Percentiles rank a stretch among this genome's conserved stretches.
Conservation (phyloP, 2,329 filamentous ascomycete species). For the Camillea tinctor region DNA sequence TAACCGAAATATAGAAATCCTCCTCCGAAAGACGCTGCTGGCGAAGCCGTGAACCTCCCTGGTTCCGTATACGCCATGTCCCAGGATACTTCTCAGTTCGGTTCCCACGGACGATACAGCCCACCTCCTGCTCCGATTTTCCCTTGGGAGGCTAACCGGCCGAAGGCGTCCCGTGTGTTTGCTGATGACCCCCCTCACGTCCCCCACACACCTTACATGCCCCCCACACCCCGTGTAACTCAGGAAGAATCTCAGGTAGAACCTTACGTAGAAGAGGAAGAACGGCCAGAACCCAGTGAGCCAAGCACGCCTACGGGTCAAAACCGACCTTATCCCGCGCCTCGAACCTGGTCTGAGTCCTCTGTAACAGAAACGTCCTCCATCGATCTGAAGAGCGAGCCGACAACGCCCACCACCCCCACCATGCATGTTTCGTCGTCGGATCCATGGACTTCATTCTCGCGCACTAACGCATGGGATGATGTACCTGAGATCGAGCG, state of each 20-base stretch:
- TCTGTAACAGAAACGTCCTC: slow-evolving; percentile 38
- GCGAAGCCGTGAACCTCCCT: slow-evolving; percentile 84
- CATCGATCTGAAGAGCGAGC: slow-evolving; percentile 39
- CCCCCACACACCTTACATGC: neutral
- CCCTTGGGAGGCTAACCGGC: slow-evolving; percentile 78
- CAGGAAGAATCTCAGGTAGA: neutral
- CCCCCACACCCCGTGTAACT: neutral
- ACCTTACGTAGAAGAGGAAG: slow-evolving; percentile 13
- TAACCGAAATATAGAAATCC: slow-evolving; percentile 52
- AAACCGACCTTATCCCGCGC: slow-evolving; percentile 15
- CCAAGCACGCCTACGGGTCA: slow-evolving; percentile 17
- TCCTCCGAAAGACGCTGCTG: slow-evolving; percentile 65
- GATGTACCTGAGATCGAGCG: slow-evolving; percentile 82
- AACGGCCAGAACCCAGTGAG: slow-evolving; percentile 1
- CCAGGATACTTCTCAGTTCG: slow-evolving; percentile 69
- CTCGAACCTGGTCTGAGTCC: slow-evolving; percentile 32
- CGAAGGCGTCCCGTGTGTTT: slow-evolving; percentile 65
- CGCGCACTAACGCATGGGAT: slow-evolving; percentile 89
- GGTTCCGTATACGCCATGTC: slow-evolving; percentile 81
- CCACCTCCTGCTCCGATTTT: slow-evolving; percentile 72
- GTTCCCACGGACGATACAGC: slow-evolving; percentile 73
- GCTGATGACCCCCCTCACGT: slow-evolving; percentile 47
- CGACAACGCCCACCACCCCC: slow-evolving; percentile 49
- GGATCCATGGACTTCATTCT: slow-evolving; percentile 71
- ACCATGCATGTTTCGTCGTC: slow-evolving; percentile 46